Percentiles rank a stretch among this genome's conserved stretches.
Evolutionary conservation across 345 rosid species (phyloP).

Genomic region (Populus euphratica): DNA sequence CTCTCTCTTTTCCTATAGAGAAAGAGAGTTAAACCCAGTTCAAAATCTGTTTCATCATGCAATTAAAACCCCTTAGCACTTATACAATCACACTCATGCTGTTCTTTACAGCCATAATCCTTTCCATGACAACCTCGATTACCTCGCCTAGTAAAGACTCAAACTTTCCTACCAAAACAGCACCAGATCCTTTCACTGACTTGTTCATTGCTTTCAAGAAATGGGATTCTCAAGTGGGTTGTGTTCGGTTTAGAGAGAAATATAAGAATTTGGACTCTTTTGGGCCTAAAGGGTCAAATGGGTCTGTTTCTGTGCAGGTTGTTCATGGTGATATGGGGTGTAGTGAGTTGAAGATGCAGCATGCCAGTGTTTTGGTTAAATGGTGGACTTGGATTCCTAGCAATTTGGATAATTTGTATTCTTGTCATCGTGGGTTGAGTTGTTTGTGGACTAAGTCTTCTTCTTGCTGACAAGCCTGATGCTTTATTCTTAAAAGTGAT

Average conservation of each 20-base stretch:
- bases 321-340: constrained; percentile 41
- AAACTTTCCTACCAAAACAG: background rate
- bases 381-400: constrained; percentile 99
- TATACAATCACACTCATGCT: constrained; percentile 49
- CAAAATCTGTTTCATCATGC: constrained; percentile 36
- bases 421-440: constrained; percentile 79
- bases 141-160: constrained; percentile 4
- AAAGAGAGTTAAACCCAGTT: background rate
- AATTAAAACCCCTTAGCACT: constrained; percentile 53
- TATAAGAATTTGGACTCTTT: constrained; percentile 14
- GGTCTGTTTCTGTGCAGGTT: constrained; percentile 56
- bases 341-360: constrained; percentile 47
- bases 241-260: constrained; percentile 54
- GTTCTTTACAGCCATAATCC: constrained; percentile 58
- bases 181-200: constrained; percentile 56
- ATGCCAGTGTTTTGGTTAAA: constrained; percentile 74
- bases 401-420: constrained; percentile 81
- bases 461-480: constrained; percentile 79
- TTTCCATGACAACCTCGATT: constrained; percentile 46
- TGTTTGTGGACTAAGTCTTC: constrained; percentile 97
- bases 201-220: constrained; percentile 46
- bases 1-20: background rate
- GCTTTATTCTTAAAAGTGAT: constrained; percentile 44
- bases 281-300: constrained; percentile 34
- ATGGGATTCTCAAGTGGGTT: constrained; percentile 87